These are phyloP conservation scores for Rutidosis leptorrhynchoides DNA, from an alignment of 129 eudicot species.

Conservation along the genomic window DNA sequence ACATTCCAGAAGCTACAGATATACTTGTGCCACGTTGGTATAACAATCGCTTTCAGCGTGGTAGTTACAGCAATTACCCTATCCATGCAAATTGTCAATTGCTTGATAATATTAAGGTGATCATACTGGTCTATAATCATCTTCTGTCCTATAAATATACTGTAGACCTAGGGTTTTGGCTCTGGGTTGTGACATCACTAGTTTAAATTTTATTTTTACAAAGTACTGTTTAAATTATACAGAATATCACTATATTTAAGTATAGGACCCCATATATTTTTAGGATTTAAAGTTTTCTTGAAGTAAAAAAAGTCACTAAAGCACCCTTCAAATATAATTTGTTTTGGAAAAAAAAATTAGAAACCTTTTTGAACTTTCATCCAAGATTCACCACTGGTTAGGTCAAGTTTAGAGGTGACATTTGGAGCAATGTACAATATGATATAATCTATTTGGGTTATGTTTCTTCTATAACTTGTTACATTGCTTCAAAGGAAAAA, in stretches of 20 bases:
- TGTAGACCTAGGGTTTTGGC: not conserved
- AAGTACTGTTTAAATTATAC: too few relatives aligned
- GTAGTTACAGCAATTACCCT: constrained; percentile 89
- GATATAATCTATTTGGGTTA: not conserved
- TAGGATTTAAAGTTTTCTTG: too few relatives aligned
- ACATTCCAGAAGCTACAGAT: constrained; percentile 71
- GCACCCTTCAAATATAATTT: too few relatives aligned
- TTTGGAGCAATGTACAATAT: not conserved
- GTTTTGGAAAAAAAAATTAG: too few relatives aligned
- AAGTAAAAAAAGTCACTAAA: too few relatives aligned
- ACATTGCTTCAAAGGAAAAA: too few relatives aligned
- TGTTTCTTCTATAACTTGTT: not conserved
- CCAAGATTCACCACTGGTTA: too few relatives aligned
- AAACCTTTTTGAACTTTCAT: too few relatives aligned
- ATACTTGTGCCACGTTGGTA: constrained; percentile 95
- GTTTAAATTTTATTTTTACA: too few relatives aligned
- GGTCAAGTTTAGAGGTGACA: not conserved
- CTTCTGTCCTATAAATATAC: not conserved
- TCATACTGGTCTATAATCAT: not conserved
- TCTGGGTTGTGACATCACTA: too few relatives aligned
- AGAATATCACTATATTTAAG: too few relatives aligned
- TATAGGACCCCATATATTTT: too few relatives aligned
- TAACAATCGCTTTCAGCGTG: constrained; percentile 81
- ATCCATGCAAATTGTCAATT: constrained; percentile 48
- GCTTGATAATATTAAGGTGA: constrained; percentile 61